Base-by-base conservation (phyloP, 805 yeast species). In the Cyberlindnera saturnus region DNA sequence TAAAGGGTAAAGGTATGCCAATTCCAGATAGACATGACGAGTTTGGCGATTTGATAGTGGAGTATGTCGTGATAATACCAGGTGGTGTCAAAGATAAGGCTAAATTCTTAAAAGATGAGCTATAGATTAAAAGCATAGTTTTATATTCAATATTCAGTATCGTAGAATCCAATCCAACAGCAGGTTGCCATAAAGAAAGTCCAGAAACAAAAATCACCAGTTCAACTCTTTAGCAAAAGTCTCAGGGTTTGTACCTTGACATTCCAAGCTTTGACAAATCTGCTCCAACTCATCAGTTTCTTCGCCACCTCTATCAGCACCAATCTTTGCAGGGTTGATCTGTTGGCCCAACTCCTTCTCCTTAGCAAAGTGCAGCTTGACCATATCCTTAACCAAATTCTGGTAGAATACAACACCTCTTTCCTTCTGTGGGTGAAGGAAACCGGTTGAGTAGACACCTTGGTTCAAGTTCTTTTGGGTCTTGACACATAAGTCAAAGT, bases 1-100 rank as follows among this genome's bases (percentile, higher is more conserved):
- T 91, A 30, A 65, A 70, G 48, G 89, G 86, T 6, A 81, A 75
- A 54, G 99, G 99, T 19, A 88, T 93, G 97, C 98, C 98, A 3
- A 48, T 70, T 5, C 51, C 56, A 19, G 71, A 66, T 34, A 71
- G 71, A 19, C 46, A 44, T 32, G 67, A 66, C 18, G 73, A 76
- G 59, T 69, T 64, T 59, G 80, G 86, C 51, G 77, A 78, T 53
- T 59, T 77, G 49, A 70, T 62, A 52, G 63, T 78, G 15, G 75
- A 77, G 31, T 77, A 75, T 51, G 61, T 60, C 15, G 69, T 78
- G 8, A 52, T 78, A 5, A 62, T 60, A 40, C 81, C 82, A 1
- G 61, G 57, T 31, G 73, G 70, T 2, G 55, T 55, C 32, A 38
- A 45, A 13, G 50, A 48, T 30, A 47, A 47, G 23, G 41, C 29